Conservation (phyloP, 106 monocot species). For the Ottelia alismoides region DNA sequence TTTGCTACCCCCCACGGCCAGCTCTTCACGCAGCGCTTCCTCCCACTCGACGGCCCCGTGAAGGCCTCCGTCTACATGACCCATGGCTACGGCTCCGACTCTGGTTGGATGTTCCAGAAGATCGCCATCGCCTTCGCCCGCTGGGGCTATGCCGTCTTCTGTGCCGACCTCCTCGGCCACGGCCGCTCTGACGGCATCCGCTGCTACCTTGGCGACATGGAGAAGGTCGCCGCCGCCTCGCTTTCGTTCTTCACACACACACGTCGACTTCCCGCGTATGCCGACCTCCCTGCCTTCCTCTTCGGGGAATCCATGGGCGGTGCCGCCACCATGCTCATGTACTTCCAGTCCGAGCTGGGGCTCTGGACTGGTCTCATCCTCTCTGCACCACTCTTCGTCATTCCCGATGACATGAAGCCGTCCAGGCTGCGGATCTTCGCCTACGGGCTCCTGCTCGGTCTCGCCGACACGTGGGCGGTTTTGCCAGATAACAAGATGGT, state of each 20-base stretch:
- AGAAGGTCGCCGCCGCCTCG: conserved; percentile 57
- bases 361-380: conserved; percentile 83
- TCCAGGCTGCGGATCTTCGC: conserved; percentile 53
- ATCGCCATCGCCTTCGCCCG: conserved; percentile 66
- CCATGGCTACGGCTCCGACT: conserved; percentile 95
- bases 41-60: conserved; percentile 37
- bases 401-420: conserved; percentile 92
- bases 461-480: conserved; percentile 82
- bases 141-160: conserved; percentile 95
- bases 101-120: conserved; percentile 95
- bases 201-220: conserved; percentile 72
- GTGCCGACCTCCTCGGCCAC: conserved; percentile 93
- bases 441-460: conserved; percentile 72
- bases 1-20: conserved; percentile 50
- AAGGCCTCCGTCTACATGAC: conserved; percentile 87
- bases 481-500: conserved; percentile 96
- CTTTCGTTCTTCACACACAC: conserved; percentile 76
- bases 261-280: conserved; percentile 12
- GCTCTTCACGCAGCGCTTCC: conserved; percentile 89
- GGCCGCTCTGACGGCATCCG: conserved; percentile 78
- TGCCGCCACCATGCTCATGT: conserved; percentile 61
- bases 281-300: conserved; percentile 65
- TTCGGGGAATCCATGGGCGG: conserved; percentile 95
- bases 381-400: conserved; percentile 79
- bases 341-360: conserved; percentile 38